Percentiles rank a stretch among this genome's conserved stretches.
These are phyloP conservation scores for Ophiostoma himal-ulmi DNA, from an alignment of 2,329 filamentous ascomycete species.

Conservation along the genomic window DNA sequence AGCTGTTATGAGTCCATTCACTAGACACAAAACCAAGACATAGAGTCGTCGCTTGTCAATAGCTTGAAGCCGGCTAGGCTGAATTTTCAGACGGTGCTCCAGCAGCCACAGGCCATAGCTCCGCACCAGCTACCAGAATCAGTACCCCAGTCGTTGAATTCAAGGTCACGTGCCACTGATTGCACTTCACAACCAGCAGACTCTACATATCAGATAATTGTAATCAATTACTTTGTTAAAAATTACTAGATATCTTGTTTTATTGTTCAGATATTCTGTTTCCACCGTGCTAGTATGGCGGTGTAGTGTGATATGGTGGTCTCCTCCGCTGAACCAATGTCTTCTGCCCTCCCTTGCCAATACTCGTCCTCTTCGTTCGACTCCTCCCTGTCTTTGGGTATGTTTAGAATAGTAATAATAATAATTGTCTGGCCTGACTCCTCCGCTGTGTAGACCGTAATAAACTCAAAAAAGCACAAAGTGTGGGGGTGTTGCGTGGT, in stretches of 20 bases:
- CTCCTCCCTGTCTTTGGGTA: slow-evolving; percentile 2
- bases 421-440: slow-evolving; percentile 15
- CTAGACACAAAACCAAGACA: background rate
- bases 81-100: slow-evolving; percentile 5
- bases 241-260: background rate
- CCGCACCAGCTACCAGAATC: background rate
- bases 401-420: slow-evolving; percentile 17
- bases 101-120: background rate
- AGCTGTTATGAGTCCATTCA: slow-evolving; percentile 8
- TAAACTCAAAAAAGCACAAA: slow-evolving; percentile 21
- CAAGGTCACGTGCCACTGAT: slow-evolving; percentile 2
- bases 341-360: background rate
- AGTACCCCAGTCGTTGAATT: background rate
- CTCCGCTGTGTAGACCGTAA: slow-evolving; percentile 16
- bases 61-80: background rate
- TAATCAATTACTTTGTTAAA: background rate
- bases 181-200: background rate
- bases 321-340: background rate
- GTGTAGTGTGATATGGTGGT: background rate
- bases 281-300: background rate
- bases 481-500: background rate
- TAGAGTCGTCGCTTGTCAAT: background rate
- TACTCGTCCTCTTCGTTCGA: background rate
- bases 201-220: background rate
- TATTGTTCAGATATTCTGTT: background rate